Conservation (phyloP, 345 rosid species). For the Acer saccharum region DNA sequence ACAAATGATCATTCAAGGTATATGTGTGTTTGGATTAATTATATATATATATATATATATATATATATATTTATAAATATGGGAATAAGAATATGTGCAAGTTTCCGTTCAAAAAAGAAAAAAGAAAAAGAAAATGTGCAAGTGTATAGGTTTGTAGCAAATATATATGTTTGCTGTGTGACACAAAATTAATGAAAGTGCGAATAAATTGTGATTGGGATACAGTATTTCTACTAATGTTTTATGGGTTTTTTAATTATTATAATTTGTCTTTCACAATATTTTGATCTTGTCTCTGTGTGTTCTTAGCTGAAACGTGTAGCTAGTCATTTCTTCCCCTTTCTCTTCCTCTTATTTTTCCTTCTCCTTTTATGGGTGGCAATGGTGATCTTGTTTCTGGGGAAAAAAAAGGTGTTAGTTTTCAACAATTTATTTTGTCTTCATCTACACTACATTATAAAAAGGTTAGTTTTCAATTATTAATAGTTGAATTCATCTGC, state of each 20-base stretch:
- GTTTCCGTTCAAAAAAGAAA: too few relatives aligned
- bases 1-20: neutral
- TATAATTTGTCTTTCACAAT: neutral
- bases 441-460: too few relatives aligned
- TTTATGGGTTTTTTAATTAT: too few relatives aligned
- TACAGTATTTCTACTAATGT: too few relatives aligned
- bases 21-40: neutral
- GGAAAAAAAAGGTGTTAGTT: too few relatives aligned
- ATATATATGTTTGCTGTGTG: neutral
- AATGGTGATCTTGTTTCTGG: too few relatives aligned
- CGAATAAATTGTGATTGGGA: neutral
- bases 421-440: too few relatives aligned
- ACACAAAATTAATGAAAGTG: neutral
- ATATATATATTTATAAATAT: neutral
- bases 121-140: neutral
- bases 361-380: too few relatives aligned
- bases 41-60: neutral
- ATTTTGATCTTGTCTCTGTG: neutral
- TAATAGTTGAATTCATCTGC: too few relatives aligned
- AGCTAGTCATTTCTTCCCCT: too few relatives aligned
- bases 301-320: neutral
- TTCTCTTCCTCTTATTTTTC: too few relatives aligned
- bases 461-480: too few relatives aligned
- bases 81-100: neutral
- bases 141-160: neutral